Evolutionary conservation across 805 yeast species (phyloP).

Genomic region (Aciculoconidium aculeatum): DNA sequence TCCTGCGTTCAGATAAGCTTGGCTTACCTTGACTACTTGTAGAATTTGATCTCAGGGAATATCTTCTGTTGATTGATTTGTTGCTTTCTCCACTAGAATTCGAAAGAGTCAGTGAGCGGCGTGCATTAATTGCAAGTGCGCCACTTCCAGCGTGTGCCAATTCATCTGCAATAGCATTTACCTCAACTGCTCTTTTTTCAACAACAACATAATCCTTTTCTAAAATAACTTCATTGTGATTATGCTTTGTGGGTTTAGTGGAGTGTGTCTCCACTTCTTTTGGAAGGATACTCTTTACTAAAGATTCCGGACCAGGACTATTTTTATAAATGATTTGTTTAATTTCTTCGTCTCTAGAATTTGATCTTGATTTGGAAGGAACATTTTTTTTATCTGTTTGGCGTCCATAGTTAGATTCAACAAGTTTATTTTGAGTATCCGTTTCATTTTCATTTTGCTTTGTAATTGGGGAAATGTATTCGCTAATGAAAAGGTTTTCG

Average conservation of each 20-base stretch:
- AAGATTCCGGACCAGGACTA: slow-evolving; percentile 37
- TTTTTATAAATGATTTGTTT: slow-evolving; percentile 38
- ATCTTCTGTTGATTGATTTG: slow-evolving; percentile 18
- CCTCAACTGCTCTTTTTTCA: slow-evolving; percentile 91
- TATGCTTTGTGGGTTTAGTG: no score
- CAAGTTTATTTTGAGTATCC: not conserved
- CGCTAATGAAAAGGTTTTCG: slow-evolving; percentile 80
- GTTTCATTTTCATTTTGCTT: not conserved
- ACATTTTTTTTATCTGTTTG: not conserved
- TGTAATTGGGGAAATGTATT: slow-evolving; percentile 51
- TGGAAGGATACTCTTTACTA: no score
- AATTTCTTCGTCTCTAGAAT: slow-evolving; percentile 38
- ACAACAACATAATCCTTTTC: slow-evolving; percentile 92
- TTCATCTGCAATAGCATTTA: slow-evolving; percentile 93
- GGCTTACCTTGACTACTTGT: slow-evolving; percentile 53
- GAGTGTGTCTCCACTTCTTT: no score
- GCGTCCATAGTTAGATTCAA: not conserved
- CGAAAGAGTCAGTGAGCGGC: slow-evolving; percentile 24
- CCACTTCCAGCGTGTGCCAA: slow-evolving; percentile 58
- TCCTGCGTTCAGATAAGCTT: slow-evolving; percentile 56
- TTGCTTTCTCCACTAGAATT: slow-evolving; percentile 14
- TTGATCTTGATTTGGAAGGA: not conserved
- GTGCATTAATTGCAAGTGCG: slow-evolving; percentile 38
- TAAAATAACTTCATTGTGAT: slow-evolving; percentile 42
- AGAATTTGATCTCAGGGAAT: slow-evolving; percentile 42